Evolutionary conservation across 352 stramenopile genomes (phyloP), one percentile per base, ranked within the genome.

Genomic region (Plasmopara muralis): DNA sequence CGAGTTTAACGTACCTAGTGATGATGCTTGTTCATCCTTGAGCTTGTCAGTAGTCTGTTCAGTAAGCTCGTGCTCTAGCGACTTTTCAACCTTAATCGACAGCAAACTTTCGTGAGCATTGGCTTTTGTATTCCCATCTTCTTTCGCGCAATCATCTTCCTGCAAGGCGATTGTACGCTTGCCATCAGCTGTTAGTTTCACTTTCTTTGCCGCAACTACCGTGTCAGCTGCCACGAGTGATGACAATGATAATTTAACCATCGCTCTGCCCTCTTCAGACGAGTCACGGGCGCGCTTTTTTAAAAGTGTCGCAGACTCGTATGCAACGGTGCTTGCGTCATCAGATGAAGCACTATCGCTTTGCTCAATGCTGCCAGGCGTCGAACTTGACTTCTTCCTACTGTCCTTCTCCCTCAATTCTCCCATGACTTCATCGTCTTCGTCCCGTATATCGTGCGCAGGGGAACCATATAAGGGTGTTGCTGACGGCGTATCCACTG

Each of bases 381-480:
- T 66, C 31, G 54, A 62, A 10, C 60, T 55, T 15, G 66, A 70
- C 31, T 79, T 59, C 34, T 77, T 74, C 16, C 47, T 51, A 13
- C 66, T 58, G 6, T 63, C 64, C 35, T 74, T 57, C 51, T 63
- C 56, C 49, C 68, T 65, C 12, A 58, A 66, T n/a, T 66, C 60
- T 55, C 64, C 60, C 60, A 67, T 72, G 7, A 31, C 18, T 52
- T 83, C 65, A 13, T 74, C 62, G n/a, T 79, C 62, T 9, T 71
- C 58, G 14, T 75, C 68, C 48, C 77, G 56, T 9, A 52, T 66
- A 39, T 66, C 74, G 2, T 63, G 68, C 35, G 74, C 62, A 18
- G 76, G 81, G 0, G 76, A 87, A 7, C 80, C 80, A 61, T 81
- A 88, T 29, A 91, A 29, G 12, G 81, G 81, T 34, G 81, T 89